Evolutionary conservation across 2,329 filamentous ascomycete species (phyloP).

Genomic region (Mariannaea elegans): DNA sequence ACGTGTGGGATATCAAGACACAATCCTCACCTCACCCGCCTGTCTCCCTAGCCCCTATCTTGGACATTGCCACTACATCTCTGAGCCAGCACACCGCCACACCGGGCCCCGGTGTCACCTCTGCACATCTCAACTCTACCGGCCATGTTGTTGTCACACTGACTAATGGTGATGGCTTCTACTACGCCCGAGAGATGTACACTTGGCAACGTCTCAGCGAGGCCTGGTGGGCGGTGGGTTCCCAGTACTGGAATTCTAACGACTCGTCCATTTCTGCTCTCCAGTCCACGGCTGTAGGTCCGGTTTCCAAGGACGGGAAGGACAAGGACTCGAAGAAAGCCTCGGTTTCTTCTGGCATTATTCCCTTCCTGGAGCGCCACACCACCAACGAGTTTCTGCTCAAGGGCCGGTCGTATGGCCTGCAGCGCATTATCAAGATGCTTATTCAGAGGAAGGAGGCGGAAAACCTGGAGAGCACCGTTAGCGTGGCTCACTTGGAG

Average conservation of each 20-base stretch:
- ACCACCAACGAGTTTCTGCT: conserved; percentile 93
- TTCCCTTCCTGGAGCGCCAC: conserved; percentile 91
- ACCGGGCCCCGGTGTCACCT: conserved; percentile 84
- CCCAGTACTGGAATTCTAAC: conserved; percentile 98
- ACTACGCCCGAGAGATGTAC: conserved; percentile 85
- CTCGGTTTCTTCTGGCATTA: conserved; percentile 86
- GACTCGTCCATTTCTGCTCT: conserved; percentile 88
- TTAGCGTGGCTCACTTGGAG: conserved; percentile 94
- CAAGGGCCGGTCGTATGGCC: conserved; percentile 88
- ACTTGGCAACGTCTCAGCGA: conserved; percentile 97
- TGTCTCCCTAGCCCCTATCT: conserved; percentile 84
- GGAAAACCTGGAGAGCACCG: conserved; percentile 88
- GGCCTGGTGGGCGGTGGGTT: conserved; percentile 97
- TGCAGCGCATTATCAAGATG: conserved; percentile 91
- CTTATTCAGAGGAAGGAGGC: conserved; percentile 89
- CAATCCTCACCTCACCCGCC: conserved; percentile 89
- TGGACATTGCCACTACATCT: conserved; percentile 85
- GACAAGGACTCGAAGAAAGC: conserved; percentile 57
- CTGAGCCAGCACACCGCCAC: conserved; percentile 80
- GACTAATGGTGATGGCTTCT: conserved; percentile 93
- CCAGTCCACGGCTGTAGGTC: conserved; percentile 74
- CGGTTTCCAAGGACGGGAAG: conserved; percentile 57
- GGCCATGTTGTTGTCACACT: conserved; percentile 90
- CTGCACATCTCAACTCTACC: conserved; percentile 87
- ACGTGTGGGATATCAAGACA: conserved; percentile 92